Evolutionary conservation across 176 grass and related monocot genomes (phyloP).

Genomic region (Coix lacrymajobi): DNA sequence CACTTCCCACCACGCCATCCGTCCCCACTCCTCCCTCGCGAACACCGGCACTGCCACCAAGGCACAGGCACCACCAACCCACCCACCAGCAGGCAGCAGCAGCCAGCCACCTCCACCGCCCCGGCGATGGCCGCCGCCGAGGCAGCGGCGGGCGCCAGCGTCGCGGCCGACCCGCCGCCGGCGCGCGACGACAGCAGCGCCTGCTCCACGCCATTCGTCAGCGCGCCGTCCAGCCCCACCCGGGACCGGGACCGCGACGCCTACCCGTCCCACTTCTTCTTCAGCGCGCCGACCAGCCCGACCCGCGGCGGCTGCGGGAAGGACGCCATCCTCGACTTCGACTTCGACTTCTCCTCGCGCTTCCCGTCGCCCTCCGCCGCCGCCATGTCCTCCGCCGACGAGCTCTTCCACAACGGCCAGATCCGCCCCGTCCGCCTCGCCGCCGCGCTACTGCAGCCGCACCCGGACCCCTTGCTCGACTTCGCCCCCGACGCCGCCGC

Average conservation of each 20-base stretch:
- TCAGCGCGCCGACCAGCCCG: conserved; percentile 88
- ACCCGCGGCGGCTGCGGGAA: conserved; percentile 14
- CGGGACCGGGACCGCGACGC: background rate
- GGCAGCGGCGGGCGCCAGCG: background rate
- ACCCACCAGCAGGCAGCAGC: background rate
- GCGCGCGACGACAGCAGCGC: conserved; percentile 37
- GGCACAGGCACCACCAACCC: background rate
- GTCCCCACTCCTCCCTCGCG: too few species aligned
- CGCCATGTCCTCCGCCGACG: conserved; percentile 85
- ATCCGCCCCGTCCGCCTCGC: conserved; percentile 60
- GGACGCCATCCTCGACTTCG: conserved; percentile 27
- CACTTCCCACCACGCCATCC: background rate
- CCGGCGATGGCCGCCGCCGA: background rate
- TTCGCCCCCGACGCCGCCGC: background rate
- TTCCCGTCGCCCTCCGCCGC: conserved; percentile 36
- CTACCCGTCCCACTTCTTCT: conserved; percentile 49
- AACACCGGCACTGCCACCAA: background rate
- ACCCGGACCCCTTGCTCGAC: background rate
- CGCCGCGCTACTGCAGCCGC: conserved; percentile 38
- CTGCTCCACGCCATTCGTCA: conserved; percentile 71
- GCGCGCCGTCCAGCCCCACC: conserved; percentile 60
- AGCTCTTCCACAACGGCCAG: conserved; percentile 93
- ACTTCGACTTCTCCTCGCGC: conserved; percentile 60
- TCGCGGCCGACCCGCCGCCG: background rate
- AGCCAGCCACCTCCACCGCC: background rate